Evolutionary conservation across 1,139 yeast genomes (phyloP), one percentile per base, ranked within the genome.

Genomic region (Candida anutae): DNA sequence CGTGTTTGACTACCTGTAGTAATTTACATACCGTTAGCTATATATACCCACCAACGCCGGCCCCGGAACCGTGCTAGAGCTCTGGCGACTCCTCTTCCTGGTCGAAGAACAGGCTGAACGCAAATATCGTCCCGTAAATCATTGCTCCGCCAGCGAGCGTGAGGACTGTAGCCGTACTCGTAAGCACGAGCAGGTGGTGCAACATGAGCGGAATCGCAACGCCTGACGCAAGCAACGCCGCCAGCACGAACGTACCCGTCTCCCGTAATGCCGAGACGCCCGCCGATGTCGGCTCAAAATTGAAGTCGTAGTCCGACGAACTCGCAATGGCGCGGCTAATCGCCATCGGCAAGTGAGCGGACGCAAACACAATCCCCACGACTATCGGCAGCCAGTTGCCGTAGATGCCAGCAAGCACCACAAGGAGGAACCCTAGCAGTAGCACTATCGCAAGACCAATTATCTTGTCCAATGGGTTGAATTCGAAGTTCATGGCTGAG

Each of bases 371-470:
- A 33, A 62, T 46, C 39, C 77, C 78, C 35, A 73, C 71, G 26
- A 77, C 58, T 23, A 80, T 62, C 3, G 94, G 93, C 39, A 72
- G 64, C 94, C 94, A 83, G 50, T 79, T 81, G 29, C 81, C 80
- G 47, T 67, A 77, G 13, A 81, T 62, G 15, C 88, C 83, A 11
- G 93, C 84, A 13, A 83, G 64, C n/a, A 83, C 77, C 27, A 82
- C 77, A 33, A 82, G 61, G 25, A 84, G 68, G 42, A 83, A 83
- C 9, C 95, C 94, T 48, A 78, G 62, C 1, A 94, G 83, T 25
- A 83, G 64, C 22, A 82, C 75, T 24, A 80, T 64, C 13, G 93
- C 77, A 21, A 84, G 72, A 2, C 78, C 76, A 22, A 83, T 81
- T 48, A 83, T 81, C 45, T 76, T 77, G 39, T 78, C 75, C 33